Evolutionary conservation across 192 early-diverging fungal species (phyloP).

Genomic region (Mortierella antarctica): DNA sequence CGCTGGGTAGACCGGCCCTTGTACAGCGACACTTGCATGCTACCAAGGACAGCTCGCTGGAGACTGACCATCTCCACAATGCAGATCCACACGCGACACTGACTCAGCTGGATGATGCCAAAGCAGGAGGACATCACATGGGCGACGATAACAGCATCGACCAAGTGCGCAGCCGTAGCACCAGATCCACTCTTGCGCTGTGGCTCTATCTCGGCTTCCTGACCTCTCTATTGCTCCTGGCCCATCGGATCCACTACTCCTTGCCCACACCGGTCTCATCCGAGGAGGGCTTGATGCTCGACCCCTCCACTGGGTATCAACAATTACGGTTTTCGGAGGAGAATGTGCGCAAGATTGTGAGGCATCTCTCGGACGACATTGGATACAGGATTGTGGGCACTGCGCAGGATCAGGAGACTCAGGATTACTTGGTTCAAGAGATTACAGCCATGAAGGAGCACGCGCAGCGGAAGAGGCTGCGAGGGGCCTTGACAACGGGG

Average conservation of each 20-base stretch:
- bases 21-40: slow-evolving; percentile 16
- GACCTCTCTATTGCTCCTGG: slow-evolving; percentile 1
- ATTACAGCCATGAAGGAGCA: slow-evolving; percentile 17
- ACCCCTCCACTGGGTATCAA: slow-evolving; percentile 18
- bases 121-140: background rate
- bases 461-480: slow-evolving; percentile 1
- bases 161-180: background rate
- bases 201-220: slow-evolving; percentile 19
- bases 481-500: too few species aligned
- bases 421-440: slow-evolving; percentile 30
- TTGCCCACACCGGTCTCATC: slow-evolving; percentile 36
- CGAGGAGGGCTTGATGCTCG: slow-evolving; percentile 11
- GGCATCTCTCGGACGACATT: slow-evolving; percentile 63
- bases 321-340: slow-evolving; percentile 68
- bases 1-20: background rate
- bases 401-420: slow-evolving; percentile 36
- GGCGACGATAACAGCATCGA: background rate
- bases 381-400: slow-evolving; percentile 69
- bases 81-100: too few species aligned
- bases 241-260: slow-evolving; percentile 26
- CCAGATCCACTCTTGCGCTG: background rate
- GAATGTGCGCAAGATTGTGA: slow-evolving; percentile 61
- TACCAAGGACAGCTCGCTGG: too few species aligned
- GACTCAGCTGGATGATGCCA: too few species aligned
- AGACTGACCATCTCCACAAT: too few species aligned